Conservation (phyloP, 2,329 filamentous ascomycete species). For the Penicillium sp. region DNA sequence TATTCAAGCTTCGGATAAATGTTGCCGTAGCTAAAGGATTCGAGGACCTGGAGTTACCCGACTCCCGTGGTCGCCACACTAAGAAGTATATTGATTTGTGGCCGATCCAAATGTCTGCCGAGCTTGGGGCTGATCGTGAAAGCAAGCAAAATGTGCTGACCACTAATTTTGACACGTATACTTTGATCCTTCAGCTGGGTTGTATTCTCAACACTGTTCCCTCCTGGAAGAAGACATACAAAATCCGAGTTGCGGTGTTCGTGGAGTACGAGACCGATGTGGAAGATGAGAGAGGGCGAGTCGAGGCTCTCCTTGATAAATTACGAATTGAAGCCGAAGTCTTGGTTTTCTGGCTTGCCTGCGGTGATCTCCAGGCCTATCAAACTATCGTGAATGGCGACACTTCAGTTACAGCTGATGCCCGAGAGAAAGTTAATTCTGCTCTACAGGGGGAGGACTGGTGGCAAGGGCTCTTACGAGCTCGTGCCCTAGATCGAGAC, state of each 20-base stretch:
- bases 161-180: conserved; percentile 88
- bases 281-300: conserved; percentile 69
- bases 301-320: conserved; percentile 73
- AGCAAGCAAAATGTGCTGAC: conserved; percentile 67
- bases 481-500: conserved; percentile 14
- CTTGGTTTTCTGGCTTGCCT: conserved; percentile 76
- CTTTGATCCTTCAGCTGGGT: conserved; percentile 80
- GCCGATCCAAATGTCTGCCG: conserved; percentile 92
- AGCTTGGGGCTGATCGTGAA: conserved; percentile 65
- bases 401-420: conserved; percentile 50
- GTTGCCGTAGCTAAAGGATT: conserved; percentile 83
- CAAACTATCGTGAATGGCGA: conserved; percentile 74
- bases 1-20: conserved; percentile 75
- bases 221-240: conserved; percentile 72
- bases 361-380: conserved; percentile 68
- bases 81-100: conserved; percentile 85
- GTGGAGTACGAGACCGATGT: conserved; percentile 86
- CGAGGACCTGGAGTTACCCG: conserved; percentile 69
- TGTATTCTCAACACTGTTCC: conserved; percentile 80
- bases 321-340: conserved; percentile 77
- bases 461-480: conserved; percentile 61
- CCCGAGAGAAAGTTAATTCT: conserved; percentile 61
- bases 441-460: conserved; percentile 70
- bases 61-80: conserved; percentile 53
- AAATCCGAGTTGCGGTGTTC: conserved; percentile 75